A percentile compares a stretch with the other conserved stretches of the same genome.
Evolutionary conservation across 2,329 filamentous ascomycete species (phyloP).

Genomic region (Colletotrichum costaricense): DNA sequence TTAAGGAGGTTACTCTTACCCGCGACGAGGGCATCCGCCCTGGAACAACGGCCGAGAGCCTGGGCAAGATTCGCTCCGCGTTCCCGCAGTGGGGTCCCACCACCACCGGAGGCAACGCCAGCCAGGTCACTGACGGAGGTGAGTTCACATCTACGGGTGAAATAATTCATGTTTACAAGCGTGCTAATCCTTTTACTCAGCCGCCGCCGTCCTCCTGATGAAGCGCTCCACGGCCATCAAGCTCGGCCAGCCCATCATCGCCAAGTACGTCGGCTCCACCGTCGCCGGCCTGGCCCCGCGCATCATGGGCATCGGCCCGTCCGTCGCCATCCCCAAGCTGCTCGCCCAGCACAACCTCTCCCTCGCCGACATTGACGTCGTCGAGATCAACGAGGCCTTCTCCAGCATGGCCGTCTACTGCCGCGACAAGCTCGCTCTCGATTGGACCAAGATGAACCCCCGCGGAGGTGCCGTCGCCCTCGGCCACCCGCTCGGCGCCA

Average conservation of each 20-base stretch:
- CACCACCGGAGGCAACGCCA: constrained; percentile 93
- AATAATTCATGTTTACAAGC: background rate
- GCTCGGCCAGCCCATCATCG: constrained; percentile 90
- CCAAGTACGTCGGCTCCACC: constrained; percentile 93
- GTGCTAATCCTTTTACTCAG: constrained; percentile 48
- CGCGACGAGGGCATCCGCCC: constrained; percentile 91
- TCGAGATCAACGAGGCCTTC: constrained; percentile 98
- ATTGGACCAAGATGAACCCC: constrained; percentile 82
- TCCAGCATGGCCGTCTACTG: constrained; percentile 98
- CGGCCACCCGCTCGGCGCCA: constrained; percentile 84
- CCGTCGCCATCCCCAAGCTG: constrained; percentile 82
- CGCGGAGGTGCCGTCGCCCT: constrained; percentile 86
- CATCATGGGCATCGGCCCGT: constrained; percentile 95
- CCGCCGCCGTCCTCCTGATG: constrained; percentile 91
- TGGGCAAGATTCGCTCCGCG: constrained; percentile 88
- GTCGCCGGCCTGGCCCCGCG: constrained; percentile 90
- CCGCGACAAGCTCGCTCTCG: constrained; percentile 76
- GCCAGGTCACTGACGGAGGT: constrained; percentile 93
- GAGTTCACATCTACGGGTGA: constrained; percentile 41
- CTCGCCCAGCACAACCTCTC: constrained; percentile 81
- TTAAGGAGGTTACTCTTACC: constrained; percentile 81
- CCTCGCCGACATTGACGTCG: constrained; percentile 85
- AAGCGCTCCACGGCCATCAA: constrained; percentile 89
- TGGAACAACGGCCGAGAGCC: constrained; percentile 85
- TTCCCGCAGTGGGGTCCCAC: constrained; percentile 90